phyloP scores from a whole-genome alignment of 2,329 filamentous ascomycete genomes.

The Neonectria coccinea region DNA sequence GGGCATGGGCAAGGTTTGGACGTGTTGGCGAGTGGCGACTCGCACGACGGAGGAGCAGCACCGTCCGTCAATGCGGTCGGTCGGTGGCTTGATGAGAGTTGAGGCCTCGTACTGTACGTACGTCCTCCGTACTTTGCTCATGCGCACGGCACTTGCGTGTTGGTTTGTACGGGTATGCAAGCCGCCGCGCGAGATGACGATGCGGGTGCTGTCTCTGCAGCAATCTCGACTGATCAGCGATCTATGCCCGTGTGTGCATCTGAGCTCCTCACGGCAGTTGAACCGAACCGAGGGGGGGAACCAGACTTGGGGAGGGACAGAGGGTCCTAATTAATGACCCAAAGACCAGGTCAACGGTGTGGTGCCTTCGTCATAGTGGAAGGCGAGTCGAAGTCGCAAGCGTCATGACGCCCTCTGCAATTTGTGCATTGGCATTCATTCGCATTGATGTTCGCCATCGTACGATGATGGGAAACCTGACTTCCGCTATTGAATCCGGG shows the following conservation, averaged over 20 bases:
- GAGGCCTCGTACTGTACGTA: background rate
- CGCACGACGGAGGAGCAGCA: slow-evolving; percentile 1
- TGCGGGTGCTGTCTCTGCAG: slow-evolving; percentile 15
- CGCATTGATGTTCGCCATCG: slow-evolving; percentile 5
- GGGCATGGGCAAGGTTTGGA: slow-evolving; percentile 22
- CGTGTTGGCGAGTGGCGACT: slow-evolving; percentile 9
- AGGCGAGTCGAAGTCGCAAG: background rate
- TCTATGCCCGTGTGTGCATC: background rate
- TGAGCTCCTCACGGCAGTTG: slow-evolving; percentile 17
- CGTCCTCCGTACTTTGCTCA: background rate
- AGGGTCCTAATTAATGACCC: background rate
- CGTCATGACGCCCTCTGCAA: background rate
- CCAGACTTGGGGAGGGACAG: slow-evolving; percentile 10
- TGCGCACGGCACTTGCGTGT: background rate
- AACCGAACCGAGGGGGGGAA: slow-evolving; percentile 1
- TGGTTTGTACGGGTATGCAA: background rate
- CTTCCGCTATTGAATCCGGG: slow-evolving; percentile 9
- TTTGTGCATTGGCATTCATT: background rate
- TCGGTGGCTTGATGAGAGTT: background rate
- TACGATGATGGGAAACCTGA: slow-evolving; percentile 14
- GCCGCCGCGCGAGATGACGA: slow-evolving; percentile 13
- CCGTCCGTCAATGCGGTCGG: slow-evolving; percentile 2
- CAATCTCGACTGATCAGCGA: slow-evolving; percentile 10
- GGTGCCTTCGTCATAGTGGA: slow-evolving; percentile 1
- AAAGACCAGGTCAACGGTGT: slow-evolving; percentile 10